Percentiles rank a stretch among this genome's conserved stretches.
These are phyloP conservation scores for Claviceps humidiphila DNA, from an alignment of 2,329 filamentous ascomycete species.

Conservation along the genomic window DNA sequence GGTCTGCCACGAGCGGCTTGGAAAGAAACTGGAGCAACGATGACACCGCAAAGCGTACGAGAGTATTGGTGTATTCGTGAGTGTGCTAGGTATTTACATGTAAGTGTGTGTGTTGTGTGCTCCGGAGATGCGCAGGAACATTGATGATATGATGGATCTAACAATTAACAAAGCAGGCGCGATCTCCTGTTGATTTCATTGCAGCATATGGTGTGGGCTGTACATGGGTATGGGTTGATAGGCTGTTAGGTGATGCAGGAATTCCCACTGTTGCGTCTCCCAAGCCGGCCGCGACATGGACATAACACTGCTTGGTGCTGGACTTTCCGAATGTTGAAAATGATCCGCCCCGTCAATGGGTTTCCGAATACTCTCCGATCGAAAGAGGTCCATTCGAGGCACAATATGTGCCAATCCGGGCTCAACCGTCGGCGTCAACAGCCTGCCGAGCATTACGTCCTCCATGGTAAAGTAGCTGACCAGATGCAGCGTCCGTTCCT, in stretches of 20 bases:
- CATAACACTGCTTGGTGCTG: neutral
- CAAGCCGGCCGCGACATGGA: neutral
- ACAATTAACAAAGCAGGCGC: neutral
- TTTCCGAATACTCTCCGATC: constrained; percentile 2
- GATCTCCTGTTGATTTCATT: neutral
- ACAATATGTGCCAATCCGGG: constrained; percentile 1
- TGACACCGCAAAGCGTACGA: too few relatives aligned
- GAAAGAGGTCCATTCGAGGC: constrained; percentile 2
- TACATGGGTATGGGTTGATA: constrained; percentile 3
- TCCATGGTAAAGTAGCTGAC: constrained; percentile 78
- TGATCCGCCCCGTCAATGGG: constrained; percentile 2
- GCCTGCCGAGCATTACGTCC: constrained; percentile 27
- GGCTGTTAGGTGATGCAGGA: neutral
- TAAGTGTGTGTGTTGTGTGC: neutral
- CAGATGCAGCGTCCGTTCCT: constrained; percentile 65
- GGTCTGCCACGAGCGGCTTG: too few relatives aligned
- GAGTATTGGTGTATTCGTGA: too few relatives aligned
- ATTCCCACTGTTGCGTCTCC: constrained; percentile 4
- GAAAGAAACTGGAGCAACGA: too few relatives aligned
- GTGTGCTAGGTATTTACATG: too few relatives aligned
- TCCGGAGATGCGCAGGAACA: too few relatives aligned
- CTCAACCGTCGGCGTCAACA: constrained; percentile 1
- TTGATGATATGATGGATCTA: too few relatives aligned
- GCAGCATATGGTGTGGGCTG: neutral
- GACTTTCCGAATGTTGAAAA: neutral